phyloP scores from a whole-genome alignment of 768 basidiomycete genomes.

The Kwoniella heveanensis region DNA sequence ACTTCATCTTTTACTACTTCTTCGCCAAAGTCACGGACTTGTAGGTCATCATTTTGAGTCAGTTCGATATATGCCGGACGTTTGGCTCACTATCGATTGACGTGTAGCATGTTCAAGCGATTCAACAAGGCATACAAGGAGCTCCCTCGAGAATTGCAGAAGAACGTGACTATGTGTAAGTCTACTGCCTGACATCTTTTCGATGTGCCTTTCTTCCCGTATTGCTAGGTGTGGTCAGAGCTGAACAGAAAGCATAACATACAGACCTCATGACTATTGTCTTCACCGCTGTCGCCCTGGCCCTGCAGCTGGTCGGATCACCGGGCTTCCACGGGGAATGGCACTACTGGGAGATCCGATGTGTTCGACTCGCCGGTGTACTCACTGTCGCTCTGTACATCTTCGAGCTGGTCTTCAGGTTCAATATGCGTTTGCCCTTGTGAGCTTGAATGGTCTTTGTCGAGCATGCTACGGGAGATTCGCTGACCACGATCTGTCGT shows the following conservation, averaged over 20 bases:
- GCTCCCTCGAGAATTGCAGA: constrained; percentile 28
- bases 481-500: neutral
- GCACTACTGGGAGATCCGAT: constrained; percentile 24
- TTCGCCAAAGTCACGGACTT: constrained; percentile 21
- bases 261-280: constrained; percentile 39
- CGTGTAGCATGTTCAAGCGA: constrained; percentile 20
- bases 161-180: constrained; percentile 43
- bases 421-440: constrained; percentile 41
- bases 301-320: constrained; percentile 30
- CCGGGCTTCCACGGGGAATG: constrained; percentile 31
- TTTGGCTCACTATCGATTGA: no score
- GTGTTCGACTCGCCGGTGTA: constrained; percentile 26
- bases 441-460: no score
- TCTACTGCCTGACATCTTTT: no score
- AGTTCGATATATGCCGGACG: no score
- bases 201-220: no score
- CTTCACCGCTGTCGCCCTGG: constrained; percentile 37
- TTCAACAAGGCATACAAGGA: constrained; percentile 13
- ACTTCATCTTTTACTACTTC: constrained; percentile 34
- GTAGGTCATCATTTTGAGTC: no score
- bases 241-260: neutral
- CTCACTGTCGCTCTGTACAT: constrained; percentile 32
- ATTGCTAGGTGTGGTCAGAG: no score
- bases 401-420: constrained; percentile 41
- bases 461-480: neutral